These are phyloP conservation scores for Stropharia rugosoannulata DNA, from an alignment of 768 basidiomycete genomes.

Conservation along the genomic window DNA sequence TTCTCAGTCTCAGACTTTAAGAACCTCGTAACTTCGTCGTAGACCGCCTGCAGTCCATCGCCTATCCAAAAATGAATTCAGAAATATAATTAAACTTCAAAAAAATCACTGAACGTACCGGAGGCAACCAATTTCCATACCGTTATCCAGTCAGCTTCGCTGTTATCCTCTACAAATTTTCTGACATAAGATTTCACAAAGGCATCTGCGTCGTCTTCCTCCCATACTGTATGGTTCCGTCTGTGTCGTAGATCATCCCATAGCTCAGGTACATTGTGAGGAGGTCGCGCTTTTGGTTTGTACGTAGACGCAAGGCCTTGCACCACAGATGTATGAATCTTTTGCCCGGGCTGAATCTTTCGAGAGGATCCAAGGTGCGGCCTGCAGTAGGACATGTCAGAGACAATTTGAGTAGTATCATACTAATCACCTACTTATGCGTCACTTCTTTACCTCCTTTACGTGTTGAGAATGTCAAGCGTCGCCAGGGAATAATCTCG, in stretches of 20 bases:
- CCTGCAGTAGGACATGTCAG: not conserved
- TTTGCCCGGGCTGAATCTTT: conserved; percentile 16
- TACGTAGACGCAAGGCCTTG: conserved; percentile 5
- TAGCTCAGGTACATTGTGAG: not conserved
- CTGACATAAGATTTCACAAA: too few species aligned
- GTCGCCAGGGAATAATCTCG: conserved; percentile 7
- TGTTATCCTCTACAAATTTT: too few species aligned
- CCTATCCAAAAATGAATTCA: too few species aligned
- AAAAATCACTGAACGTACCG: too few species aligned
- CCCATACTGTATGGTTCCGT: too few species aligned
- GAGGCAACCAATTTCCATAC: too few species aligned
- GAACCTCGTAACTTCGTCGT: too few species aligned
- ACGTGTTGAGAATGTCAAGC: not conserved
- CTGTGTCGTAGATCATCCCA: not conserved
- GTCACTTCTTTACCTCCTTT: conserved; percentile 2
- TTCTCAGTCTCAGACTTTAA: too few species aligned
- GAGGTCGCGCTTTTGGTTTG: conserved; percentile 13
- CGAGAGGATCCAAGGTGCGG: conserved; percentile 14
- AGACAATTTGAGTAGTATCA: not conserved
- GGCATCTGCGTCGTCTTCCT: too few species aligned
- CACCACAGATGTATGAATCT: conserved; percentile 15
- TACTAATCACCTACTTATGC: conserved; percentile 4
- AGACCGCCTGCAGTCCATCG: too few species aligned
- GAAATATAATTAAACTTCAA: too few species aligned
- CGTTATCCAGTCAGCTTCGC: too few species aligned